A percentile compares a stretch with the other conserved stretches of the same genome.
phyloP scores from a whole-genome alignment of 371 early-diverging fungal genomes.

The Mortierella sp. region DNA sequence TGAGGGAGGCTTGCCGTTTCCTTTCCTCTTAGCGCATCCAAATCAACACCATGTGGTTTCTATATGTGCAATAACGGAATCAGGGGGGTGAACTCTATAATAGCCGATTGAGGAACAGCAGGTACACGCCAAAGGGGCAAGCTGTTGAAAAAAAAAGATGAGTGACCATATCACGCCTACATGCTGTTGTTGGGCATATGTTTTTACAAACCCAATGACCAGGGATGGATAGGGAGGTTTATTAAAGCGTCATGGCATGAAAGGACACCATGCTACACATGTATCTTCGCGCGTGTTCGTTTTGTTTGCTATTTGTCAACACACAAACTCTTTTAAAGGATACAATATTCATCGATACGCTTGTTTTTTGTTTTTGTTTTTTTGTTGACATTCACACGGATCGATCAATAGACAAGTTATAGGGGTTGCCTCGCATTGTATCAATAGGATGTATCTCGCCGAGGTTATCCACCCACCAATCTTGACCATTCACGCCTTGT shows the following conservation, averaged over 20 bases:
- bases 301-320: not conserved
- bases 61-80: conserved; percentile 4
- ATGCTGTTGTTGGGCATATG: not conserved
- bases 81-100: not conserved
- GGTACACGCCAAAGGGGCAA: not conserved
- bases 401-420: not conserved
- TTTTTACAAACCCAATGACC: conserved; percentile 1
- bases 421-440: conserved; percentile 1
- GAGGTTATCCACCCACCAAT: no score
- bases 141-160: not conserved
- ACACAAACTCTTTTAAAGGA: not conserved
- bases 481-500: not conserved
- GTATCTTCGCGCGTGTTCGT: not conserved
- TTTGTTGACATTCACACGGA: conserved; percentile 1
- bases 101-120: not conserved
- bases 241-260: not conserved
- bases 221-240: conserved; percentile 1
- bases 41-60: conserved; percentile 10
- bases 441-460: not conserved
- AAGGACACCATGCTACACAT: not conserved
- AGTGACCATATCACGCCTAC: conserved; percentile 17
- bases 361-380: not conserved
- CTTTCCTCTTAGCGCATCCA: not conserved
- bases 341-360: no score
- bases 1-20: not conserved